These are phyloP conservation scores for Fagus crenata DNA, from an alignment of 306 rosid genomes.

Conservation along the genomic window DNA sequence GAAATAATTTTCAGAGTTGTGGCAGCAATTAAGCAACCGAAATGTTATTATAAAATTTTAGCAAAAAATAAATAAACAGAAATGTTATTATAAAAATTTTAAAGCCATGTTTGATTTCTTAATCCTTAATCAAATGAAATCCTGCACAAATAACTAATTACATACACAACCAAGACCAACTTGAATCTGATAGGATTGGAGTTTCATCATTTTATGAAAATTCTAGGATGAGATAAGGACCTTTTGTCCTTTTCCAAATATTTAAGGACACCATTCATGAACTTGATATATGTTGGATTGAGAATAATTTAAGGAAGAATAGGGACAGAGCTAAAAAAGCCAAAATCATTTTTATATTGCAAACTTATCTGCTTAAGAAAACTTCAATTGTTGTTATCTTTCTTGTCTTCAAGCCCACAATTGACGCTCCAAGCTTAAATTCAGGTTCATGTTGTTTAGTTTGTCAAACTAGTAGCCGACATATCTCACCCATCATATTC, in stretches of 20 bases:
- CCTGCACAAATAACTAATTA: not conserved
- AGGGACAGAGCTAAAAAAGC: not conserved
- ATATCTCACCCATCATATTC: not conserved
- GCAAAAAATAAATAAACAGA: not conserved
- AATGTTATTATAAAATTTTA: not conserved
- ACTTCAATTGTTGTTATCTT: not conserved
- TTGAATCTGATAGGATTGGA: conserved; percentile 7
- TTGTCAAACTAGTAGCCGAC: conserved; percentile 8
- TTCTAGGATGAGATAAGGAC: conserved; percentile 1
- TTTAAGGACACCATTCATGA: conserved; percentile 2
- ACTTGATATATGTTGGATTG: not conserved
- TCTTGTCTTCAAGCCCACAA: conserved; percentile 12
- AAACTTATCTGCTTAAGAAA: not conserved
- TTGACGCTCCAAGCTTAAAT: conserved; percentile 8
- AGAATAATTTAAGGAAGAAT: not conserved
- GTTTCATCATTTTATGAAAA: not conserved
- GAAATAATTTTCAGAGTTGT: not conserved
- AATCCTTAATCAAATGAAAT: not conserved
- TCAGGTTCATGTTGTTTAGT: conserved; percentile 13
- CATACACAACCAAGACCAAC: not conserved
- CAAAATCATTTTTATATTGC: not conserved
- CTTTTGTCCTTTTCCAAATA: not conserved
- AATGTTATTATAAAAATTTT: not conserved
- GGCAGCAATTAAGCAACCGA: not conserved
- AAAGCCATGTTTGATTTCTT: not conserved